A percentile compares a stretch with the other conserved stretches of the same genome.
These are phyloP conservation scores for Endocalyx cinctus DNA, from an alignment of 2,329 filamentous ascomycete species.

Conservation along the genomic window DNA sequence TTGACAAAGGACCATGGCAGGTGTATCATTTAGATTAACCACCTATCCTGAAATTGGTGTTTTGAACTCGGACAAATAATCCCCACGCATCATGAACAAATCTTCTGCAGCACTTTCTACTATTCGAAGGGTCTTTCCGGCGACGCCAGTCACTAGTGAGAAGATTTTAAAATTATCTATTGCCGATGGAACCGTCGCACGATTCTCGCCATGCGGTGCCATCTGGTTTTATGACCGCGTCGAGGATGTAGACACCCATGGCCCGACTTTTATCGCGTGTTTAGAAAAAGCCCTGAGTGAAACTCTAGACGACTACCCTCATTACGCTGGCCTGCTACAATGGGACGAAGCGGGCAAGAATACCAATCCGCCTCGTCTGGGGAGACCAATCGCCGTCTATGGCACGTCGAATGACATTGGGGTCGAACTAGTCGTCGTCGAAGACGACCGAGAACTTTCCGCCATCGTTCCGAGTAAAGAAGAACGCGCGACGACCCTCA, in stretches of 20 bases:
- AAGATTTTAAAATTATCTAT: constrained; percentile 30
- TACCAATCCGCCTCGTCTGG: constrained; percentile 31
- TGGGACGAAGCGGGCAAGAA: constrained; percentile 21
- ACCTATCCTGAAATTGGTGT: too few relatives aligned
- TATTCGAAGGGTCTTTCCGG: constrained; percentile 16
- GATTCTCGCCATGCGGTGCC: constrained; percentile 35
- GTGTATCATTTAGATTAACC: too few relatives aligned
- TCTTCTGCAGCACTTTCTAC: too few relatives aligned
- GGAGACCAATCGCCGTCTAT: constrained; percentile 31
- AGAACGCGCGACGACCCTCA: constrained; percentile 15
- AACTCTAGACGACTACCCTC: constrained; percentile 35
- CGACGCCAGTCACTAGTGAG: constrained; percentile 1
- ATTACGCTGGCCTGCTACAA: constrained; percentile 37
- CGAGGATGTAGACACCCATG: too few relatives aligned
- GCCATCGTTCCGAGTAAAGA: constrained; percentile 24
- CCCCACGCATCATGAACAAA: too few relatives aligned
- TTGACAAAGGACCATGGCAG: too few relatives aligned
- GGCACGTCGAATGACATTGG: constrained; percentile 35
- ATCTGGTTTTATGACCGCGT: constrained; percentile 37
- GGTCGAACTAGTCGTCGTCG: constrained; percentile 32
- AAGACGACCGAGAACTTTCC: constrained; percentile 21
- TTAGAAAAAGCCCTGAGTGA: constrained; percentile 25
- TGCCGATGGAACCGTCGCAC: constrained; percentile 36
- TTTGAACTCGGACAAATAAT: too few relatives aligned
- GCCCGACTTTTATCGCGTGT: neutral